phyloP scores from a whole-genome alignment of 2,329 filamentous ascomycete genomes.

The Calonectria ilicicola region DNA sequence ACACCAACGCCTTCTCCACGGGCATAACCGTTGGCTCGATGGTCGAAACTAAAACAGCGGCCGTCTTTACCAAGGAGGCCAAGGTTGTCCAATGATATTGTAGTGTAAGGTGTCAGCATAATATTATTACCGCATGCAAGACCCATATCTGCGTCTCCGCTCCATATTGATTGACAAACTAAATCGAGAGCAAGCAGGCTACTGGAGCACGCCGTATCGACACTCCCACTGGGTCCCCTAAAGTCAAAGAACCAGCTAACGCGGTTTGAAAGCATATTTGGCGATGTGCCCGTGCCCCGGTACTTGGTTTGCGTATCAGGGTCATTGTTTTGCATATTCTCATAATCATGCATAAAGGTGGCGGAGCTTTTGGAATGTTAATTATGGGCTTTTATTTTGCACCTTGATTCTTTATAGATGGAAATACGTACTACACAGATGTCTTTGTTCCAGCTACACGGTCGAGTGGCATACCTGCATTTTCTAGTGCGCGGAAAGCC shows the following conservation, averaged over 20 bases:
- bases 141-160: conserved; percentile 49
- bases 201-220: conserved; percentile 36
- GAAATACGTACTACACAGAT: conserved; percentile 45
- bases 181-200: conserved; percentile 31
- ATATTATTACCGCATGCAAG: conserved; percentile 35
- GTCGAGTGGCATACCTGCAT: conserved; percentile 48
- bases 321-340: conserved; percentile 46
- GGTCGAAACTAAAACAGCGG: conserved; percentile 47
- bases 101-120: conserved; percentile 31
- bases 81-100: conserved; percentile 48
- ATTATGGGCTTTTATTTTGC: neutral
- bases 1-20: conserved; percentile 44
- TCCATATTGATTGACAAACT: conserved; percentile 49
- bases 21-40: conserved; percentile 46
- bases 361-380: conserved; percentile 38
- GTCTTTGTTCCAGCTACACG: conserved; percentile 44
- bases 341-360: conserved; percentile 53
- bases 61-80: conserved; percentile 55
- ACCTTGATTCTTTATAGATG: neutral
- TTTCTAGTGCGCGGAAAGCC: conserved; percentile 51
- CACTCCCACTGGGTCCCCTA: conserved; percentile 28
- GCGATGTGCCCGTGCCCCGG: conserved; percentile 44
- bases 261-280: conserved; percentile 53
- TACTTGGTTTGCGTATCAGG: conserved; percentile 39
- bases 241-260: conserved; percentile 52